A percentile compares a stretch with the other conserved stretches of the same genome.
Conservation (phyloP, 192 early-diverging fungal species). For the Coemansia guatemalensis region DNA sequence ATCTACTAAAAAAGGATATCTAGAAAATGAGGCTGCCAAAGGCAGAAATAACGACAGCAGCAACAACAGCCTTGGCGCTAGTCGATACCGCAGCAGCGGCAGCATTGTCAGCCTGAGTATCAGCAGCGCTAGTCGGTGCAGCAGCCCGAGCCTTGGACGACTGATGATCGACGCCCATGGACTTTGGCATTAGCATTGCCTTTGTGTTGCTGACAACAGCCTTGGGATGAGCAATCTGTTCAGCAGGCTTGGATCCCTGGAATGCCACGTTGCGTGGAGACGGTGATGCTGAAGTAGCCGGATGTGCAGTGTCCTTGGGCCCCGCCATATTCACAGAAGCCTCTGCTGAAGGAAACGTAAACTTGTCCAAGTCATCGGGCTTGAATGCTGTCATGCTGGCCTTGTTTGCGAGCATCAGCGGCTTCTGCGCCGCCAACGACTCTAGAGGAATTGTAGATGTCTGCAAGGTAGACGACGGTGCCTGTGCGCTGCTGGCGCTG, state of each 20-base stretch:
- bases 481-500: not conserved
- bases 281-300: not conserved
- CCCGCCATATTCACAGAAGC: slow-evolving; percentile 36
- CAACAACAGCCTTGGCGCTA: not conserved
- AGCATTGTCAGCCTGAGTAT: slow-evolving; percentile 3
- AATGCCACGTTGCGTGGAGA: not conserved
- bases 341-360: slow-evolving; percentile 41
- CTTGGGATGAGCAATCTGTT: not conserved
- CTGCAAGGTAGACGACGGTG: not conserved
- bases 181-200: slow-evolving; percentile 5
- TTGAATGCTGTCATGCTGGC: slow-evolving; percentile 38
- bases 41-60: not conserved
- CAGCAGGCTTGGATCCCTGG: not conserved
- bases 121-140: slow-evolving; percentile 1
- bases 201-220: not conserved
- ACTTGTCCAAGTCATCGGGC: slow-evolving; percentile 49
- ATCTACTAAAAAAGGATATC: not conserved
- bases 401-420: slow-evolving; percentile 31
- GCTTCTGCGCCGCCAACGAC: slow-evolving; percentile 4
- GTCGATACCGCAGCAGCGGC: slow-evolving; percentile 1
- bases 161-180: not conserved
- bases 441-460: not conserved
- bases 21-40: not conserved
- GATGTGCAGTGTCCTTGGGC: not conserved
- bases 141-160: slow-evolving; percentile 6